Evolutionary conservation across 805 yeast species (phyloP).

Genomic region (Saturnispora gosingensis): DNA sequence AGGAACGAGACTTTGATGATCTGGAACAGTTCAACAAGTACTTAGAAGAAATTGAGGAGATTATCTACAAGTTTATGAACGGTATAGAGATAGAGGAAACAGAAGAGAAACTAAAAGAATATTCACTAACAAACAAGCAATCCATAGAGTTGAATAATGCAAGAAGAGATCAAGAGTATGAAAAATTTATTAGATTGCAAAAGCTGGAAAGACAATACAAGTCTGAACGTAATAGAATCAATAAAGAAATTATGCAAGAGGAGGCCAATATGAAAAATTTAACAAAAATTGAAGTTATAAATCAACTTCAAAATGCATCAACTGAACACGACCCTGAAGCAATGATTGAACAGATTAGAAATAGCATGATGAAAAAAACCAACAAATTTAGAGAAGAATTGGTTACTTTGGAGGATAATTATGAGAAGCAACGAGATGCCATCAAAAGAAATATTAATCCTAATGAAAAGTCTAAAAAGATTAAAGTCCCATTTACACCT

Average conservation of each 20-base stretch:
- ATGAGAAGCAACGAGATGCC: conserved; percentile 22
- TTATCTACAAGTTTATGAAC: conserved; percentile 66
- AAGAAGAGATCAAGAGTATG: conserved; percentile 61
- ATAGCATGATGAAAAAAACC: conserved; percentile 50
- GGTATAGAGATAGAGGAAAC: conserved; percentile 61
- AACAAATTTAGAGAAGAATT: conserved; percentile 55
- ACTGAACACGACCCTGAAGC: conserved; percentile 30
- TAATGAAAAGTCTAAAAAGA: conserved; percentile 16
- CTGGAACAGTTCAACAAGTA: conserved; percentile 62
- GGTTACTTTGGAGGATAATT: conserved; percentile 29
- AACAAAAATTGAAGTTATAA: conserved; percentile 48
- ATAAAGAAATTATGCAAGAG: conserved; percentile 47
- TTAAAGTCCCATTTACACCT: conserved; percentile 71
- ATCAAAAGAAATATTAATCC: conserved; percentile 20
- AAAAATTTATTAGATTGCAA: conserved; percentile 51
- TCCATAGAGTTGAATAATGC: conserved; percentile 70
- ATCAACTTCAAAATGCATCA: conserved; percentile 34
- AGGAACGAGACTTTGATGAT: conserved; percentile 58
- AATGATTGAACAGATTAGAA: conserved; percentile 43
- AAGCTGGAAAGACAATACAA: conserved; percentile 63
- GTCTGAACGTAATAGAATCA: conserved; percentile 56
- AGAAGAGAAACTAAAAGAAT: conserved; percentile 54
- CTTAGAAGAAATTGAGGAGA: conserved; percentile 74
- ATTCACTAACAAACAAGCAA: conserved; percentile 65
- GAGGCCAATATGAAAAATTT: conserved; percentile 34